Conservation (phyloP, 176 grass and related monocot genomes). For the Rhynchospora tenuis region DNA sequence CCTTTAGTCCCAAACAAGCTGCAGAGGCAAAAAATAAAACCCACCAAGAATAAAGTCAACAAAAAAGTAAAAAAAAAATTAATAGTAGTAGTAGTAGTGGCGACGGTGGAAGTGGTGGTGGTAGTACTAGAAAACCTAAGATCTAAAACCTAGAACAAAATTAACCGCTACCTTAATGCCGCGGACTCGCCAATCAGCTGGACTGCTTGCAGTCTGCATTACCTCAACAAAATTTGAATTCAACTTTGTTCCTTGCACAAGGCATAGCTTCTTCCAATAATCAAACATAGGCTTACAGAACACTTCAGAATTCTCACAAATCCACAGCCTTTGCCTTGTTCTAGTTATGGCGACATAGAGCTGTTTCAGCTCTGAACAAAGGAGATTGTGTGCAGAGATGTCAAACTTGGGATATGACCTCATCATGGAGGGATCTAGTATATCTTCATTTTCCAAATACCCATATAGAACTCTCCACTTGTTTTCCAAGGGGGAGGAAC, state of each 20-base stretch:
- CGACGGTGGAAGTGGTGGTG: too few species aligned
- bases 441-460: slow-evolving; percentile 45
- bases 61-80: too few species aligned
- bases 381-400: slow-evolving; percentile 43
- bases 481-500: slow-evolving; percentile 50
- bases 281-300: slow-evolving; percentile 71
- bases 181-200: slow-evolving; percentile 55
- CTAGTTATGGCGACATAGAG: slow-evolving; percentile 84
- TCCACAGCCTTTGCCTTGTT: slow-evolving; percentile 81
- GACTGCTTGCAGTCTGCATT: slow-evolving; percentile 55
- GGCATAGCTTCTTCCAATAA: slow-evolving; percentile 79
- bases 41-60: not conserved
- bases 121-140: too few species aligned
- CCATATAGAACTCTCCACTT: slow-evolving; percentile 80
- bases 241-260: slow-evolving; percentile 56
- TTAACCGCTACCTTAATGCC: slow-evolving; percentile 50
- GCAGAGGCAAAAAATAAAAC: not conserved
- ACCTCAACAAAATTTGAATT: slow-evolving; percentile 51
- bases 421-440: slow-evolving; percentile 26
- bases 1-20: too few species aligned
- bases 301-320: slow-evolving; percentile 67
- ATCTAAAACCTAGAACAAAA: too few species aligned
- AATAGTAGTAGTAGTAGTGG: too few species aligned
- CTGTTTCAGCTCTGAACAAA: slow-evolving; percentile 89
- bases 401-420: slow-evolving; percentile 42